A percentile compares a stretch with the other conserved stretches of the same genome.
Evolutionary conservation across 768 basidiomycete genomes (phyloP).

Genomic region (Lactarius evosmus): DNA sequence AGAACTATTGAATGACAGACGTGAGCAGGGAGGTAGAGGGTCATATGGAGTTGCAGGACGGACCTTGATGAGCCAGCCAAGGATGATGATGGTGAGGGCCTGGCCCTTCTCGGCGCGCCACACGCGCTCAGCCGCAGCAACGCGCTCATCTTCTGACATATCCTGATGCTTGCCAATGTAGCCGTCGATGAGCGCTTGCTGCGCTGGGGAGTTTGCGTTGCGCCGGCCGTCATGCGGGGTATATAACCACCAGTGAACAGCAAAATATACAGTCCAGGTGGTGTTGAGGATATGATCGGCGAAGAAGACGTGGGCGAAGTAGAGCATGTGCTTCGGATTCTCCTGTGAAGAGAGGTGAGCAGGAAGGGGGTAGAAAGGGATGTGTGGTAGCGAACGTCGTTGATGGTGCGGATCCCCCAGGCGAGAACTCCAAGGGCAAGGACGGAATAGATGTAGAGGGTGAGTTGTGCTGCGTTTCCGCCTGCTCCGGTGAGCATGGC

Average conservation of each 20-base stretch:
- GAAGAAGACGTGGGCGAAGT: constrained; percentile 89
- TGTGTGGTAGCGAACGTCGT: constrained; percentile 57
- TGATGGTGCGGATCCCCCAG: constrained; percentile 87
- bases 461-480: constrained; percentile 90
- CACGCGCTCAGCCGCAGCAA: constrained; percentile 68
- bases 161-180: constrained; percentile 42
- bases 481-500: constrained; percentile 87
- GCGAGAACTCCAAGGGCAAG: constrained; percentile 72
- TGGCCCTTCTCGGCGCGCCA: constrained; percentile 90
- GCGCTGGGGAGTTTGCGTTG: constrained; percentile 80
- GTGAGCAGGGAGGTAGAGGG: neutral
- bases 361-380: constrained; percentile 9
- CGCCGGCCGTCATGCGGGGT: constrained; percentile 88
- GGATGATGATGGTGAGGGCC: constrained; percentile 69
- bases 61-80: constrained; percentile 90
- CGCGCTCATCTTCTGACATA: constrained; percentile 64
- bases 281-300: constrained; percentile 90
- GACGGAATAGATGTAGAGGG: constrained; percentile 91
- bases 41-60: constrained; percentile 29
- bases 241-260: constrained; percentile 85
- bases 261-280: constrained; percentile 90
- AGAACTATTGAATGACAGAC: constrained; percentile 52
- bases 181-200: constrained; percentile 73
- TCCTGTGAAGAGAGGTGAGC: constrained; percentile 54
- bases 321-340: constrained; percentile 76